Evolutionary conservation across 495 filamentous ascomycete species (phyloP), one percentile per base, ranked within the genome.

Genomic region (Xylaria scruposa): DNA sequence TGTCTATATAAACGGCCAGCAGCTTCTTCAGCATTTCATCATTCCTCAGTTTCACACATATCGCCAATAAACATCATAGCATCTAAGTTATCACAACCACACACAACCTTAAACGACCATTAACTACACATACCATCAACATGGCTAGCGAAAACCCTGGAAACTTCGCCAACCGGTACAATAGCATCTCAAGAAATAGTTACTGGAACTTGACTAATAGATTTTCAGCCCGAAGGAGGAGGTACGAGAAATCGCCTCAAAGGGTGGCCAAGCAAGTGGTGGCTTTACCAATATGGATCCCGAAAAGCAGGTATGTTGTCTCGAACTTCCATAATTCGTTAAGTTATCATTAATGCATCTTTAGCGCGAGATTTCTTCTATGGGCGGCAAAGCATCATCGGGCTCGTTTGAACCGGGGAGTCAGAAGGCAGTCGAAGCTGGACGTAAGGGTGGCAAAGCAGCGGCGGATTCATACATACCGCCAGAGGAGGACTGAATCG

Each of bases 211-310:
- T 58, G 26, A n/a, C 15, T 68, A 56, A 68, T 8, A 56, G n/a
- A 17, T 42, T 1, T 3, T 36, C 56, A 76, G 72, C 47, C 81
- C 88, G 58, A 85, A 85, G 73, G 87, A 88, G 53, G 86, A 91
- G 69, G 88, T 90, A 21, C 80, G 81, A 29, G 82, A 83, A 24
- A 85, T 88, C 58, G 88, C 85, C 0, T 74, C 78, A 1, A 88
- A 88, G 74, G 87, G 86, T 7, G 86, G 84, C n/a, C 82, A 85
- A 64, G 78, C 81, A 10, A 67, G 64, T 54, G 76, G 79, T 47
- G 81, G 80, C 29, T 83, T 82, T 59, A 78, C 81, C 36, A 78
- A 70, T 62, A 84, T 80, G 79, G 77, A 87, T 56, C 77, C 84
- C 3, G 80, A 85, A 42, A 87, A 86, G 72, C 86, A 87, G 84